These are phyloP conservation scores for Tolypocladium pustulatum DNA, from an alignment of 2,329 filamentous ascomycete genomes.

Conservation along the genomic window DNA sequence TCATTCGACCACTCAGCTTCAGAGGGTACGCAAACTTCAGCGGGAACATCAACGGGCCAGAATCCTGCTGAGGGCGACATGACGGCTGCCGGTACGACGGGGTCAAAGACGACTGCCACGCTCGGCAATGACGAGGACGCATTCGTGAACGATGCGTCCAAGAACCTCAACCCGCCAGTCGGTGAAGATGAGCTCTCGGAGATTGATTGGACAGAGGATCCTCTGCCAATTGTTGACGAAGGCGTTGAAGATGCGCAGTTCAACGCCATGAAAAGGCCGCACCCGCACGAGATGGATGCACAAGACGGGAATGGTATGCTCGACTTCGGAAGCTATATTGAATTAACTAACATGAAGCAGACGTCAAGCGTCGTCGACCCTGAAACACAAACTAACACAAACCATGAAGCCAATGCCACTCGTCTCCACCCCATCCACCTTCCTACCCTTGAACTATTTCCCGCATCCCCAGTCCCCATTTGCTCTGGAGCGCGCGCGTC, in stretches of 20 bases:
- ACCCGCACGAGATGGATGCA: conserved; percentile 8
- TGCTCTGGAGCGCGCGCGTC: background rate
- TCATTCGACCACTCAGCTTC: conserved; percentile 4
- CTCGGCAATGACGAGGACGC: background rate
- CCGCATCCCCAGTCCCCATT: background rate
- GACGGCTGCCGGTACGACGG: background rate
- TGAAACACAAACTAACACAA: conserved; percentile 12
- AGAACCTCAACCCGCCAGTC: background rate
- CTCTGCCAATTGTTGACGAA: background rate
- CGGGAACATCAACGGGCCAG: background rate
- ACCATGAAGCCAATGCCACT: background rate
- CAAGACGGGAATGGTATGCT: conserved; percentile 23
- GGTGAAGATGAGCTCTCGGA: background rate
- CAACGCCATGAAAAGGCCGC: background rate
- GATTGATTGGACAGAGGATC: conserved; percentile 4
- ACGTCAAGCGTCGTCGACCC: conserved; percentile 41
- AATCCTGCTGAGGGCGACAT: background rate
- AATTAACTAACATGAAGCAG: conserved; percentile 14
- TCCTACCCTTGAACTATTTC: background rate
- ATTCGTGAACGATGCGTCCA: too few relatives aligned
- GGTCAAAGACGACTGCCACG: background rate
- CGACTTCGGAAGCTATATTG: background rate
- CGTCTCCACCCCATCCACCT: background rate
- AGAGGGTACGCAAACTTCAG: conserved; percentile 1
- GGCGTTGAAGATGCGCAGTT: background rate